Evolutionary conservation across 1,284 basidiomycete species (phyloP).

Genomic region (Malassezia cuniculi): DNA sequence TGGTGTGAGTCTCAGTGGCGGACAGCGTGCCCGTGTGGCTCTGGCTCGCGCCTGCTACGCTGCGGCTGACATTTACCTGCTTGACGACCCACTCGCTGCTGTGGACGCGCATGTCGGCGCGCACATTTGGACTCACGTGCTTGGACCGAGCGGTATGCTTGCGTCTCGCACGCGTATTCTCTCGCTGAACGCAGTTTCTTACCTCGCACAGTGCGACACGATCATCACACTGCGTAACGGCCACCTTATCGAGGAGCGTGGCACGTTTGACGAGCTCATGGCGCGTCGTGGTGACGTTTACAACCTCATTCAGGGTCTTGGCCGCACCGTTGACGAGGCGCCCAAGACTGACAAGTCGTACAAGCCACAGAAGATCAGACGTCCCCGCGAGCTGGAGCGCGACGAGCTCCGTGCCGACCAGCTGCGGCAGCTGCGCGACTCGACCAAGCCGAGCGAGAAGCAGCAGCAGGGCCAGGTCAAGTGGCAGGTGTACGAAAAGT

Average conservation of each 20-base stretch:
- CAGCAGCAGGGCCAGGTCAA: constrained; percentile 35
- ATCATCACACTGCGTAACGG: constrained; percentile 61
- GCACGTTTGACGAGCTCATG: constrained; percentile 55
- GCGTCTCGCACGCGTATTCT: constrained; percentile 68
- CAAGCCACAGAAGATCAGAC: too few species aligned
- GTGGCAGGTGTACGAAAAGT: constrained; percentile 34
- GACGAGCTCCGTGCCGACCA: constrained; percentile 33
- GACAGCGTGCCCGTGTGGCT: constrained; percentile 64
- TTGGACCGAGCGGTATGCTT: constrained; percentile 75
- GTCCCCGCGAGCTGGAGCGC: constrained; percentile 29
- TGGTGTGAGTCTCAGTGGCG: constrained; percentile 53
- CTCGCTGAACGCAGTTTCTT: constrained; percentile 79
- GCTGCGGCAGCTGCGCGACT: constrained; percentile 37
- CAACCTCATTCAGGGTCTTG: constrained; percentile 58
- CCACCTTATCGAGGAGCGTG: constrained; percentile 51
- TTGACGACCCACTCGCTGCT: constrained; percentile 51
- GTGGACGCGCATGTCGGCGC: constrained; percentile 56
- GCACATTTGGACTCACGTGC: constrained; percentile 61
- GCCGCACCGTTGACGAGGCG: constrained; percentile 46
- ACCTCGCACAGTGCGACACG: constrained; percentile 66
- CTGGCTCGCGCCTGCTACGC: constrained; percentile 46
- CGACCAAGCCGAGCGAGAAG: constrained; percentile 31
- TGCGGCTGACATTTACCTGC: constrained; percentile 56
- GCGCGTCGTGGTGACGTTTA: constrained; percentile 58
- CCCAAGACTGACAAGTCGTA: too few species aligned